These are phyloP conservation scores for Chlamydomonas incerta DNA, from an alignment of 139 green algal species.

Conservation along the genomic window DNA sequence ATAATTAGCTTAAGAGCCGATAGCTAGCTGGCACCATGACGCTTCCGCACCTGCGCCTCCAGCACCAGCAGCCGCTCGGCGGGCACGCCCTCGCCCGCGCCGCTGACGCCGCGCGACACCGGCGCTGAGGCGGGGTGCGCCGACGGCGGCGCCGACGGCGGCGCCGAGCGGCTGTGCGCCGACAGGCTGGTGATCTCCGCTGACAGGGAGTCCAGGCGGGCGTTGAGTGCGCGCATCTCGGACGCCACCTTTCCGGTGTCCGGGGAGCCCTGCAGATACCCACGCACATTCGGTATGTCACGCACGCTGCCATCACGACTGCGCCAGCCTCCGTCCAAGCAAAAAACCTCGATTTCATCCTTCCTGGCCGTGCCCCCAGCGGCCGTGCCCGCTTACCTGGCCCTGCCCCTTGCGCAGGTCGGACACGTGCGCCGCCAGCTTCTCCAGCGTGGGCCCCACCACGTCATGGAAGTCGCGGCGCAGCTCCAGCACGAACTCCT, in stretches of 20 bases:
- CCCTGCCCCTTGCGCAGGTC: conserved; percentile 32
- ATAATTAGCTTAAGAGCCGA: too few species aligned
- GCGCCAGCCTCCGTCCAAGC: too few species aligned
- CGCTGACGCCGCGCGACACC: neutral
- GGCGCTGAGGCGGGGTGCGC: neutral
- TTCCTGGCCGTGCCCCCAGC: too few species aligned
- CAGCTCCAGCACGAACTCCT: conserved; percentile 44
- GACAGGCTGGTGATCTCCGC: neutral
- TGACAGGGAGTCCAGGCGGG: neutral
- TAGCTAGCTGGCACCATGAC: too few species aligned
- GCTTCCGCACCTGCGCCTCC: conserved; percentile 27
- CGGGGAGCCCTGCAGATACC: conserved; percentile 25
- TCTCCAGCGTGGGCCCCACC: conserved; percentile 42
- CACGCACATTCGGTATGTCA: too few species aligned
- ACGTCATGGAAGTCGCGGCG: conserved; percentile 24
- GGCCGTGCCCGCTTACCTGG: neutral
- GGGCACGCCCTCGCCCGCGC: neutral
- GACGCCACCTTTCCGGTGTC: neutral
- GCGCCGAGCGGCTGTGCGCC: neutral
- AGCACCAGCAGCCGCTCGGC: conserved; percentile 28
- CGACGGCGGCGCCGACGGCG: neutral
- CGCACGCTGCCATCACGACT: too few species aligned
- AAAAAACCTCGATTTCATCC: too few species aligned
- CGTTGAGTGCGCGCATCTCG: conserved; percentile 5
- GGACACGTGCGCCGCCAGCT: conserved; percentile 37